A percentile compares a stretch with the other conserved stretches of the same genome.
These are phyloP conservation scores for Chenopodium album DNA, from an alignment of 148 eudicot genomes.

Conservation along the genomic window DNA sequence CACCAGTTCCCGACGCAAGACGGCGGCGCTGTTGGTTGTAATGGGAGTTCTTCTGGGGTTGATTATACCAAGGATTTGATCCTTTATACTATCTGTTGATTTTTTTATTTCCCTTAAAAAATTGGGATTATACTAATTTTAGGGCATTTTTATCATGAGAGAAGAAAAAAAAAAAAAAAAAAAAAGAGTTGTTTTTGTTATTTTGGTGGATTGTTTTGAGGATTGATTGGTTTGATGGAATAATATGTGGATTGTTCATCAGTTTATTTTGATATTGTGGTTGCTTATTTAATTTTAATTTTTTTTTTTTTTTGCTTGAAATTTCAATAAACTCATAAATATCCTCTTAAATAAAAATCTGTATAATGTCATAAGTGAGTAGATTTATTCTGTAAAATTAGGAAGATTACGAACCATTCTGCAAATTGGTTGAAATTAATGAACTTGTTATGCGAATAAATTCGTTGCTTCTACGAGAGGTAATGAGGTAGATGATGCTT, in stretches of 20 bases:
- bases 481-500: neutral
- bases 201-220: neutral
- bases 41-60: neutral
- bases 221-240: neutral
- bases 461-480: neutral
- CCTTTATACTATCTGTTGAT: slow-evolving; percentile 33
- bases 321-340: too few relatives aligned
- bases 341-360: too few relatives aligned
- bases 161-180: neutral
- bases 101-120: neutral
- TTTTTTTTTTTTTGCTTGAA: too few relatives aligned
- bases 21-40: slow-evolving; percentile 13
- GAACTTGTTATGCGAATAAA: neutral
- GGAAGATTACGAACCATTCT: too few relatives aligned
- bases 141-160: neutral
- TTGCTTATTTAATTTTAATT: neutral
- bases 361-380: too few relatives aligned
- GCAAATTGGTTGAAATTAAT: neutral
- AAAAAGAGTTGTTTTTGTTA: neutral
- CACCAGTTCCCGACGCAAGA: neutral
- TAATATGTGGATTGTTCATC: too few relatives aligned
- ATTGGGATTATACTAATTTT: neutral
- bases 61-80: slow-evolving; percentile 27
- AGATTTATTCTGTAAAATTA: too few relatives aligned
- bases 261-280: neutral